phyloP scores from a whole-genome alignment of 2,329 filamentous ascomycete species.

The Ceratocystis variospora region DNA sequence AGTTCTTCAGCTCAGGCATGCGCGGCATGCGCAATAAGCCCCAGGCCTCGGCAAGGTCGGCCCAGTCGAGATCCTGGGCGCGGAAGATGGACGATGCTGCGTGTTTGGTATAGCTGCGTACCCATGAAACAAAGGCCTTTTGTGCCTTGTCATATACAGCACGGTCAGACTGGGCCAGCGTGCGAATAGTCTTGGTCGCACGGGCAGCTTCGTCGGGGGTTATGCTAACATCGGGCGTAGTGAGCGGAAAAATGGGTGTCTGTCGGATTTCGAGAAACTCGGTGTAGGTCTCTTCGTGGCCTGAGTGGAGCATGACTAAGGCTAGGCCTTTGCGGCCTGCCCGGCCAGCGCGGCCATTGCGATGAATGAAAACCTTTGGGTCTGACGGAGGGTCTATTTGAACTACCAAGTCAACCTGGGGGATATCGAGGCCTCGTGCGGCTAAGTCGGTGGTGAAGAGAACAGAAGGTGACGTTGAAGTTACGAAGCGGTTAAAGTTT shows the following conservation, averaged over 20 bases:
- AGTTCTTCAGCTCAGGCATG: slow-evolving; percentile 79
- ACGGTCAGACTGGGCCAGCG: slow-evolving; percentile 38
- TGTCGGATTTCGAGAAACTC: slow-evolving; percentile 75
- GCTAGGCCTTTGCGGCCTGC: slow-evolving; percentile 78
- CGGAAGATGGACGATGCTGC: slow-evolving; percentile 85
- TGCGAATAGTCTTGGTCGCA: slow-evolving; percentile 47
- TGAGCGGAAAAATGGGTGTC: slow-evolving; percentile 60
- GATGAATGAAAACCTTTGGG: slow-evolving; percentile 89
- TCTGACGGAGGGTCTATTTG: slow-evolving; percentile 40
- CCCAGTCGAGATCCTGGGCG: slow-evolving; percentile 69
- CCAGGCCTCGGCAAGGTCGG: slow-evolving; percentile 67
- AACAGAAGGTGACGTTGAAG: slow-evolving; percentile 59
- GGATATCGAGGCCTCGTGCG: slow-evolving; percentile 80
- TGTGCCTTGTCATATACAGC: slow-evolving; percentile 74
- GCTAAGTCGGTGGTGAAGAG: slow-evolving; percentile 88
- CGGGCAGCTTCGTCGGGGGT: slow-evolving; percentile 46
- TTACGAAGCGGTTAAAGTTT: slow-evolving; percentile 72
- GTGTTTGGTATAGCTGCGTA: slow-evolving; percentile 82
- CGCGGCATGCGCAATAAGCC: slow-evolving; percentile 74
- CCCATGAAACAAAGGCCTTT: slow-evolving; percentile 84
- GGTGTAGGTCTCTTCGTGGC: slow-evolving; percentile 79
- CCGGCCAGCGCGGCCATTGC: slow-evolving; percentile 75
- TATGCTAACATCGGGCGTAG: slow-evolving; percentile 42
- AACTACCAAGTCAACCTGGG: slow-evolving; percentile 78
- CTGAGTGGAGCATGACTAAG: slow-evolving; percentile 71